Evolutionary conservation across 192 early-diverging fungal genomes (phyloP).

Genomic region (Phlyctochytrium bullatum): DNA sequence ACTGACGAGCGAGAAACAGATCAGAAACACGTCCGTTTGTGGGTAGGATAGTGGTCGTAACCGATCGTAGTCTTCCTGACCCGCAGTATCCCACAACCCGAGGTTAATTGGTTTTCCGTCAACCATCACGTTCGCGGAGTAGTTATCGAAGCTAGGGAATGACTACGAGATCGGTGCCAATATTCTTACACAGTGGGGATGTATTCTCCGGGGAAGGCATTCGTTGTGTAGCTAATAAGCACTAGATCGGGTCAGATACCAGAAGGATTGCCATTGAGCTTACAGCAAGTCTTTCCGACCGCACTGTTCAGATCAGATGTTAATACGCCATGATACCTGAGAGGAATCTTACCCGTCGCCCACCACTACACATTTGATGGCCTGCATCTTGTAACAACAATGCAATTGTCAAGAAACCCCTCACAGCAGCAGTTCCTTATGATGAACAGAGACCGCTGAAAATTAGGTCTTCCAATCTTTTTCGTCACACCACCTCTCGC

Average conservation of each 20-base stretch:
- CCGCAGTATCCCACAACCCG: conserved; percentile 98
- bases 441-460: no score
- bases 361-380: conserved; percentile 89
- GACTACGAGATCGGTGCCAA: not conserved
- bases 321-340: not conserved
- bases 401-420: no score
- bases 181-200: conserved; percentile 95
- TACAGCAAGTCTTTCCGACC: conserved; percentile 91
- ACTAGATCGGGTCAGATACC: conserved; percentile 35
- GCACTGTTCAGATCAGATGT: conserved; percentile 52
- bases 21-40: conserved; percentile 97
- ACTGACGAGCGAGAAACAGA: conserved; percentile 96
- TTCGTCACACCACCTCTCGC: no score
- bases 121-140: conserved; percentile 98
- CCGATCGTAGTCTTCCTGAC: conserved; percentile 99
- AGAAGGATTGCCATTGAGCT: conserved; percentile 7
- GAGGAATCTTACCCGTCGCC: conserved; percentile 70
- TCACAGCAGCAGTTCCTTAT: no score
- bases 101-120: conserved; percentile 98
- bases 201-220: conserved; percentile 99
- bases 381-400: no score
- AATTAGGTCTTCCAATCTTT: no score
- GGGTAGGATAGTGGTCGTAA: conserved; percentile 96
- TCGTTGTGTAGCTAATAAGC: conserved; percentile 97
- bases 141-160: conserved; percentile 86